Conservation (phyloP, 176 grass and related monocot genomes). For the Phyllostachys edulis region DNA sequence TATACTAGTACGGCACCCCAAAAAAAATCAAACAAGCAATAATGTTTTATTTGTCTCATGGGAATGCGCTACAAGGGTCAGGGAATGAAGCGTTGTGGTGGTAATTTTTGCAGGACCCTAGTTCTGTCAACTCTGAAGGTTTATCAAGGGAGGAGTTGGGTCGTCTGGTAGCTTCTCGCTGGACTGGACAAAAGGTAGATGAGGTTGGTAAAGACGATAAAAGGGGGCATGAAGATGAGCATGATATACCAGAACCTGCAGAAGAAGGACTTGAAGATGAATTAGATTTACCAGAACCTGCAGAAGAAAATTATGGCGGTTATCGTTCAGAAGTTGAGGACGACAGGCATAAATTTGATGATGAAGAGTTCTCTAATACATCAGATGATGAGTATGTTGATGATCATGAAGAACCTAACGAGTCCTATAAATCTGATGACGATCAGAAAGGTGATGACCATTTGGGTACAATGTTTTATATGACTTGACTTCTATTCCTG, state of each 20-base stretch:
- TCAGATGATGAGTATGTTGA: conserved; percentile 63
- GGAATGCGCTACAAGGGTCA: neutral
- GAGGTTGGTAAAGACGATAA: conserved; percentile 47
- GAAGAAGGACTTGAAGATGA: conserved; percentile 59
- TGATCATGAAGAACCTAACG: conserved; percentile 51
- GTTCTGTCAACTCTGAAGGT: conserved; percentile 51
- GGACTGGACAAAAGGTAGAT: conserved; percentile 72
- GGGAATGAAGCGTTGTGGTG: conserved; percentile 10
- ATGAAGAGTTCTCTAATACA: conserved; percentile 53
- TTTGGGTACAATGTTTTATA: conserved; percentile 58
- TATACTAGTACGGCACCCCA: conserved; percentile 14
- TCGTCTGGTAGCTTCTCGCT: conserved; percentile 87
- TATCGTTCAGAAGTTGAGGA: conserved; percentile 75
- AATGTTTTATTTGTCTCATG: conserved; percentile 12
- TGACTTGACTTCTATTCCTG: conserved; percentile 6
- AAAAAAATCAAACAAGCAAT: neutral
- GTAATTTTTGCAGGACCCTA: conserved; percentile 55
- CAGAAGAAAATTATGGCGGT: conserved; percentile 57
- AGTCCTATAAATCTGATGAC: conserved; percentile 63
- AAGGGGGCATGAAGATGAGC: conserved; percentile 41
- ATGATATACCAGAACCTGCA: conserved; percentile 45
- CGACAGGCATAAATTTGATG: conserved; percentile 66
- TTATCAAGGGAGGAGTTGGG: conserved; percentile 94
- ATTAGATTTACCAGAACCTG: conserved; percentile 48
- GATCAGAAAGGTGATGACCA: conserved; percentile 56